Percentiles rank a stretch among this genome's conserved stretches.
These are phyloP conservation scores for Pleurotus eryngii DNA, from an alignment of 768 basidiomycete genomes.

Conservation along the genomic window DNA sequence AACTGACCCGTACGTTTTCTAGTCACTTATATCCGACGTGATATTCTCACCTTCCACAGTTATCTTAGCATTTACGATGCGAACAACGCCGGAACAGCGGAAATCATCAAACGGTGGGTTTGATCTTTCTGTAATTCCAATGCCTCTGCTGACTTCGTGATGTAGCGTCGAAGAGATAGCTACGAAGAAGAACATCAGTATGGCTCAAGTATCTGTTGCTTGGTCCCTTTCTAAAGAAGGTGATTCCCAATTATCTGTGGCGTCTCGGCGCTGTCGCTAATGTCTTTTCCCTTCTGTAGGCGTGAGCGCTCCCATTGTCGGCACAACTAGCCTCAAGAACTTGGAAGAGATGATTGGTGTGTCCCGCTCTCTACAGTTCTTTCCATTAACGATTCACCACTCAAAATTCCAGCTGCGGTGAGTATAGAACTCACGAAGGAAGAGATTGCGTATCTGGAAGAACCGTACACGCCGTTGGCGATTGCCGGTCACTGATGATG, in stretches of 20 bases:
- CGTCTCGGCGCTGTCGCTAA: background rate
- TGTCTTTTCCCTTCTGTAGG: slow-evolving; percentile 16
- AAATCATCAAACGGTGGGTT: slow-evolving; percentile 37
- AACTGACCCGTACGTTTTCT: slow-evolving; percentile 29
- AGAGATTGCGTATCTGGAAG: slow-evolving; percentile 53
- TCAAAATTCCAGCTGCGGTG: slow-evolving; percentile 30
- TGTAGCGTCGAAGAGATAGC: slow-evolving; percentile 53
- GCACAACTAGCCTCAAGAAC: slow-evolving; percentile 48
- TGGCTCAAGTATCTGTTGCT: slow-evolving; percentile 56
- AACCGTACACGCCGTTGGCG: slow-evolving; percentile 44
- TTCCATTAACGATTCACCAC: background rate
- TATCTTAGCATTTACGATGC: background rate
- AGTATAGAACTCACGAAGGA: slow-evolving; percentile 49
- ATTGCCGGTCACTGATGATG: slow-evolving; percentile 39
- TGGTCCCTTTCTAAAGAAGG: slow-evolving; percentile 41
- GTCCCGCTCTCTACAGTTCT: background rate
- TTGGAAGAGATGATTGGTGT: slow-evolving; percentile 49
- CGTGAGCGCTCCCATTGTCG: slow-evolving; percentile 59
- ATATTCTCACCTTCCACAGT: background rate
- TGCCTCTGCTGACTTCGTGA: background rate
- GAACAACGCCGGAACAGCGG: slow-evolving; percentile 23
- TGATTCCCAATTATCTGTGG: background rate
- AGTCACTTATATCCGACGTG: too few species aligned
- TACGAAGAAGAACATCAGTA: slow-evolving; percentile 44
- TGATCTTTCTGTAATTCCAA: background rate